Conservation (phyloP, 1,284 basidiomycete genomes). For the Apiotrichum porosum region DNA sequence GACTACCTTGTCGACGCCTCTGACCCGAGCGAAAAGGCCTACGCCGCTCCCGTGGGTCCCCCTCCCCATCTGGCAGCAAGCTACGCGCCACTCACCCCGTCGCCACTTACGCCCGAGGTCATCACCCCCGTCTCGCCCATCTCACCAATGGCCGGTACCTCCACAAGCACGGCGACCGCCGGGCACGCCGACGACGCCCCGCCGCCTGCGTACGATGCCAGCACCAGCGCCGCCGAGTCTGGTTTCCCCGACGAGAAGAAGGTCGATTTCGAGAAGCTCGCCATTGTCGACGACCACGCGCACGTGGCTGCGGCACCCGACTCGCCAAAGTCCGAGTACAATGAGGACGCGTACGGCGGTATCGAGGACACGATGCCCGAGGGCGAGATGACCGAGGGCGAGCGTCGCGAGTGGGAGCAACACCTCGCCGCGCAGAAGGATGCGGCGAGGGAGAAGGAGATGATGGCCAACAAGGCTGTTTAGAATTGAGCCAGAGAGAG, state of each 20-base stretch:
- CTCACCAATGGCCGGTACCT: background rate
- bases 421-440: too few species aligned
- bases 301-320: background rate
- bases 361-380: too few species aligned
- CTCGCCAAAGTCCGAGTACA: too few species aligned
- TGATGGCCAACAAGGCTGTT: too few species aligned
- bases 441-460: too few species aligned
- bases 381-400: constrained; percentile 6
- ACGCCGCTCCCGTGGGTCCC: background rate
- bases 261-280: background rate
- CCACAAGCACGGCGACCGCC: too few species aligned
- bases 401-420: constrained; percentile 12
- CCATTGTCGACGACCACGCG: background rate
- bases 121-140: background rate
- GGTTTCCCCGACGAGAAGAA: background rate
- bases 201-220: constrained; percentile 3
- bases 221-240: background rate
- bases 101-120: background rate
- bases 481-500: too few species aligned
- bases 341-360: background rate
- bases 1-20: background rate
- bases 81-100: background rate
- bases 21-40: too few species aligned
- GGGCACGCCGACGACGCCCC: background rate
- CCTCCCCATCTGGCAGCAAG: background rate